These are phyloP conservation scores for Petrea volubilis DNA, from an alignment of 257 asterid genomes.

Conservation along the genomic window DNA sequence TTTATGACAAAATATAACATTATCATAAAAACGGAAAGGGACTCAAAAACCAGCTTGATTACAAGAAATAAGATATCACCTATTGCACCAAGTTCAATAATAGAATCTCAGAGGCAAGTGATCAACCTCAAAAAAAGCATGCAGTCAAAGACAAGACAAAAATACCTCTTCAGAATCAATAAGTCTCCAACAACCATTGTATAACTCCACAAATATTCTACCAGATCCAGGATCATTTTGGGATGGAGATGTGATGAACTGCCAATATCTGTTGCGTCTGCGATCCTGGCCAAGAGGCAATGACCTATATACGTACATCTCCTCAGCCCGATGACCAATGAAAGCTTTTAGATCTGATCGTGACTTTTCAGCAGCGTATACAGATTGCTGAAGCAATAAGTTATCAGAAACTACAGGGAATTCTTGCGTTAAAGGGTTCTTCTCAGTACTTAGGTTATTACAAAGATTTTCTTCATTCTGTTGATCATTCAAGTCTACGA, in stretches of 20 bases:
- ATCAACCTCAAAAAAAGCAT: not conserved
- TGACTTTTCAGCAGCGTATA: constrained; percentile 68
- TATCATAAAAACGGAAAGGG: not conserved
- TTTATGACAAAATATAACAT: not conserved
- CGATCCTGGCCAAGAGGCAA: constrained; percentile 93
- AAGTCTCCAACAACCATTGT: constrained; percentile 67
- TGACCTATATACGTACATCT: constrained; percentile 73
- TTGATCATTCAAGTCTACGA: constrained; percentile 45
- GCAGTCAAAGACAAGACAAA: not conserved
- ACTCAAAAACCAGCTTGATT: not conserved
- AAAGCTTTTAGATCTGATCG: constrained; percentile 67
- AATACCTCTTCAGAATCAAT: constrained; percentile 81
- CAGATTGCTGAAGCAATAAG: constrained; percentile 56
- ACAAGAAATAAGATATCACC: not conserved
- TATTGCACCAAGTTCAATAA: not conserved
- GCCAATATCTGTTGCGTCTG: constrained; percentile 87
- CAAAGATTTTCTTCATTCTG: constrained; percentile 39
- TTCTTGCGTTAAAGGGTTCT: constrained; percentile 44
- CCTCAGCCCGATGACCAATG: constrained; percentile 75
- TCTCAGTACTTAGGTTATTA: constrained; percentile 36
- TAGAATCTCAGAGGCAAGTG: not conserved
- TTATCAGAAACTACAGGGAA: constrained; percentile 39
- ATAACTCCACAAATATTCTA: constrained; percentile 73
- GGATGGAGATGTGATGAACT: constrained; percentile 67
- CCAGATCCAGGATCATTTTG: constrained; percentile 82